Base-by-base conservation (phyloP, 2,329 filamentous ascomycete genomes). In the Cephalotrichum gorgonifer region DNA sequence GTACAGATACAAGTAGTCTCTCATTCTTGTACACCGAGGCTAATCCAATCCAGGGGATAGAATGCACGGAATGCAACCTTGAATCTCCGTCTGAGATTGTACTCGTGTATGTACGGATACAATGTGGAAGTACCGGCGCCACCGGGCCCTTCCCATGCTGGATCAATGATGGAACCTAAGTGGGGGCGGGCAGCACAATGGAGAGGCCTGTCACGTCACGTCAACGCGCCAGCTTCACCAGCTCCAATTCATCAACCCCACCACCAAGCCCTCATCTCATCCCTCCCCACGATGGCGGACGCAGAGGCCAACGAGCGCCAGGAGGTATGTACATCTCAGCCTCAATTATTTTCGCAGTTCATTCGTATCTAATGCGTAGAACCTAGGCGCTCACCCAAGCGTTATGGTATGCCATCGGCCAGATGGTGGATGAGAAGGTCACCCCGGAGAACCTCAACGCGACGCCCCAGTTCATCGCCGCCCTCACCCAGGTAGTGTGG, bases 401-500 rank as follows among this genome's bases (percentile, higher is more conserved):
- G 14, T 78, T 95, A 23, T 95, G 88, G 88, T 85, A 85, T 60
- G 79, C 83, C 23, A 79, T 95, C 52, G 87, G 88, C 55, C 86
- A 88, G 62, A 91, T 94, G 52, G 86, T 95, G 54, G 91, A 97
- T 63, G 83, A 91, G 55, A 44, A 44, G 41, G 47, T 49, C 17
- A 69, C 88, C 27, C 73, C 76, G 50, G 72, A 83, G 26, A 81
- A 86, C 60, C 77, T 88, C 54, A 96, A 95, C 64, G 88, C 90
- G 6, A 95, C 91, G 25, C 88, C 88, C 2, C 88, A 95, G 60
- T 95, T 94, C 64, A 94, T 94, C 56, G 88, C 85, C 8, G 85
- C 85, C 0, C 65, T 94, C 60, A 93, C 87, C 1, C 89, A 95
- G 64, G 78, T 95, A 64, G 85, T 91, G 7, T 95, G 87, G 81